Evolutionary conservation across 2,329 filamentous ascomycete species (phyloP).

Genomic region (Cladosporium austrohemisphaericum): DNA sequence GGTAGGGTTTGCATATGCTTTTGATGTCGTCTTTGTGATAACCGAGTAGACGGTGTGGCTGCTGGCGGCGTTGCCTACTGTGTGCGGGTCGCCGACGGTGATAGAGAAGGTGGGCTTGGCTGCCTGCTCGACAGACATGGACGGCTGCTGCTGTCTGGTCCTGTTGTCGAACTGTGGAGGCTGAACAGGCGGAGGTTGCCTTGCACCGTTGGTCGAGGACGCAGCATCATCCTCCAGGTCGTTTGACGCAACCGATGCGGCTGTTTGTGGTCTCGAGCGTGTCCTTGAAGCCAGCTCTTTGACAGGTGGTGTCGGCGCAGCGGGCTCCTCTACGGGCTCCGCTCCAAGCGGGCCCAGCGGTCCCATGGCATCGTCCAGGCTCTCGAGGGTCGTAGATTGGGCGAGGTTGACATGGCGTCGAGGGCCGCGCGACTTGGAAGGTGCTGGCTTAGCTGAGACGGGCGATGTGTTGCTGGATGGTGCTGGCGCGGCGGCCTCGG

Average conservation of each 20-base stretch:
- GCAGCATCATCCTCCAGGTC: slow-evolving; percentile 64
- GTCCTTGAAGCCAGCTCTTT: slow-evolving; percentile 53
- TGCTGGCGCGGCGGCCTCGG: slow-evolving; percentile 17
- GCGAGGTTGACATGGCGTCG: slow-evolving; percentile 67
- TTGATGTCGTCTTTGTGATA: slow-evolving; percentile 90
- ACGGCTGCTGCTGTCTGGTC: slow-evolving; percentile 61
- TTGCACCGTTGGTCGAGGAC: slow-evolving; percentile 47
- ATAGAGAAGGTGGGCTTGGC: slow-evolving; percentile 90
- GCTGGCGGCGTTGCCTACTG: slow-evolving; percentile 93
- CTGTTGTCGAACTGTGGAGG: slow-evolving; percentile 44
- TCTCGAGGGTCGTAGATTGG: slow-evolving; percentile 73
- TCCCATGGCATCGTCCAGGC: slow-evolving; percentile 68
- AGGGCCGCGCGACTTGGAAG: slow-evolving; percentile 45
- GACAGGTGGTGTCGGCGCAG: slow-evolving; percentile 54
- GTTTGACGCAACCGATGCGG: slow-evolving; percentile 39
- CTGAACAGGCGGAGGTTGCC: slow-evolving; percentile 63
- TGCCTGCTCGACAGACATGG: slow-evolving; percentile 87
- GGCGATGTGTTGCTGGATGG: slow-evolving; percentile 24
- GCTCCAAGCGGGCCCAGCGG: slow-evolving; percentile 66
- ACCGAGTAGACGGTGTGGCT: slow-evolving; percentile 98
- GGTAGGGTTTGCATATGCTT: slow-evolving; percentile 87
- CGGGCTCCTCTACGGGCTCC: slow-evolving; percentile 55
- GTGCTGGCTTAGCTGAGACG: slow-evolving; percentile 24
- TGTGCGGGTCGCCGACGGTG: slow-evolving; percentile 91
- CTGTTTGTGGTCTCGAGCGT: slow-evolving; percentile 40